phyloP scores from a whole-genome alignment of 1,284 basidiomycete genomes.

The Boletus smithii region DNA sequence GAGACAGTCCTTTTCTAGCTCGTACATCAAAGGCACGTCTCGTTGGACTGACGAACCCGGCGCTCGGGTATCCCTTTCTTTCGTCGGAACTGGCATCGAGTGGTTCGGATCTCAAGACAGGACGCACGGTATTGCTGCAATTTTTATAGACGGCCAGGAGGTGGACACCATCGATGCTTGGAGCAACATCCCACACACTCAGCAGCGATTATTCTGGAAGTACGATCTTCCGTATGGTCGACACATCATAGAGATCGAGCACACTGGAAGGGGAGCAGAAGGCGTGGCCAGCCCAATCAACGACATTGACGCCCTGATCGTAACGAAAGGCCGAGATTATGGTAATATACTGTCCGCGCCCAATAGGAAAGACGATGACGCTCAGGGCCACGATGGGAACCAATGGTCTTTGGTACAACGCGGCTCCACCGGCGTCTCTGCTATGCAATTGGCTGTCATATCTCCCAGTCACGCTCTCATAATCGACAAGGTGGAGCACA shows the following conservation, averaged over 20 bases:
- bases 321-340: constrained; percentile 42
- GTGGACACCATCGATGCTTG: constrained; percentile 47
- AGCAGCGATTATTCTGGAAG: constrained; percentile 65
- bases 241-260: constrained; percentile 64
- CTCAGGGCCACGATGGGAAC: constrained; percentile 4
- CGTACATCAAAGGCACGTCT: constrained; percentile 50
- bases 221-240: constrained; percentile 49
- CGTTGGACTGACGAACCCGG: constrained; percentile 47
- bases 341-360: not conserved
- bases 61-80: constrained; percentile 56
- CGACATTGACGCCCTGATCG: constrained; percentile 66
- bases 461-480: constrained; percentile 70
- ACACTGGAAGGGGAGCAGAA: constrained; percentile 44
- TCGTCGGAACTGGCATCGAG: constrained; percentile 70
- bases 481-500: constrained; percentile 83
- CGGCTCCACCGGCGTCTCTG: constrained; percentile 74
- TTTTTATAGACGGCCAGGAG: constrained; percentile 57
- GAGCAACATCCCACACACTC: constrained; percentile 40
- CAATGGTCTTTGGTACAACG: constrained; percentile 52
- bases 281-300: constrained; percentile 38
- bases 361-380: not conserved
- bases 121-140: constrained; percentile 51
- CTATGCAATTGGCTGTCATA: constrained; percentile 76
- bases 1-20: constrained; percentile 49
- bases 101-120: constrained; percentile 65